Percentiles rank a stretch among this genome's conserved stretches.
phyloP scores from a whole-genome alignment of 1,284 basidiomycete species.

The Cerrena zonata region DNA sequence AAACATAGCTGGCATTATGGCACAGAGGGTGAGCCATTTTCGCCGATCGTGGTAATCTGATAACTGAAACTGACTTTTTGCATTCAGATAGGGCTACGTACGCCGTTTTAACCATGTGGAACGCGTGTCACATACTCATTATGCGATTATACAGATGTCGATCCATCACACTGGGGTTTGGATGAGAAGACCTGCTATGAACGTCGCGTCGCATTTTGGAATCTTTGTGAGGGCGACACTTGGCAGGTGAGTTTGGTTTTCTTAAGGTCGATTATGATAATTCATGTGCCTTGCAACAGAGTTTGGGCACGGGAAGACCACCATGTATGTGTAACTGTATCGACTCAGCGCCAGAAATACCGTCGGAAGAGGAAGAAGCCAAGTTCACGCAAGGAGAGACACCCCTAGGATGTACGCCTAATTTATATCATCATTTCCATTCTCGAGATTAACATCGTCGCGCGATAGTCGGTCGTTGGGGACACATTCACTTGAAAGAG shows the following conservation, averaged over 20 bases:
- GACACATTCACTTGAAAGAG: slow-evolving; percentile 34
- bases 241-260: slow-evolving; percentile 37
- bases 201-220: slow-evolving; percentile 51
- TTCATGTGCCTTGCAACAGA: slow-evolving; percentile 34
- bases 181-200: slow-evolving; percentile 46
- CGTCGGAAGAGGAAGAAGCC: slow-evolving; percentile 39
- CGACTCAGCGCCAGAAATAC: slow-evolving; percentile 38
- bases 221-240: slow-evolving; percentile 38
- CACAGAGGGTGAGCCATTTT: slow-evolving; percentile 35
- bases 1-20: slow-evolving; percentile 41
- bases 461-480: slow-evolving; percentile 42
- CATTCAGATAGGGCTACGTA: slow-evolving; percentile 45
- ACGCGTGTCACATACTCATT: slow-evolving; percentile 6
- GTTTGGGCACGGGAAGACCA: slow-evolving; percentile 46
- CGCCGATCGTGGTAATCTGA: background rate
- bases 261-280: background rate
- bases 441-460: slow-evolving; percentile 5
- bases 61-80: slow-evolving; percentile 4
- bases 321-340: slow-evolving; percentile 36
- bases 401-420: slow-evolving; percentile 39
- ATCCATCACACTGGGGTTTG: slow-evolving; percentile 49
- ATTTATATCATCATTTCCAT: background rate
- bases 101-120: slow-evolving; percentile 12
- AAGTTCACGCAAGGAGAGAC: slow-evolving; percentile 37
- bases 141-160: slow-evolving; percentile 36